Conservation (phyloP, 768 basidiomycete species). For the Tricholoma furcatifolium region DNA sequence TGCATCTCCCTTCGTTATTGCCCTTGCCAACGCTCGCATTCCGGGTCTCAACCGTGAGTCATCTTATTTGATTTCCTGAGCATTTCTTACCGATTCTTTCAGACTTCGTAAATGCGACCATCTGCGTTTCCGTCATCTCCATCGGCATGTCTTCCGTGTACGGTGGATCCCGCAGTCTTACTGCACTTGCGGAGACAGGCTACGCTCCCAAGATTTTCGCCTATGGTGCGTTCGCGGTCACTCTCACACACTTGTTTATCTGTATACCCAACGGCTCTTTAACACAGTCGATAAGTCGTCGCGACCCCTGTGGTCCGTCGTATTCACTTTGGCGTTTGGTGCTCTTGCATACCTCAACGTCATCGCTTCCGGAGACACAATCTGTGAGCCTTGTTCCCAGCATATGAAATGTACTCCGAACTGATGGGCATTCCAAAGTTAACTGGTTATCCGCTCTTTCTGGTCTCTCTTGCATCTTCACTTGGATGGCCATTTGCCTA, state of each 20-base stretch:
- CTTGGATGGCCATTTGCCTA: constrained; percentile 43
- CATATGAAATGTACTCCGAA: neutral
- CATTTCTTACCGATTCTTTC: neutral
- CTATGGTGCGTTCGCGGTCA: constrained; percentile 25
- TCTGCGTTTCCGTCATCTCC: constrained; percentile 45
- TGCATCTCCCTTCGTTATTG: constrained; percentile 47
- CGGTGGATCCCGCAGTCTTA: constrained; percentile 43
- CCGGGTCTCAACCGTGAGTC: constrained; percentile 37
- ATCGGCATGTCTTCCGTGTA: constrained; percentile 47
- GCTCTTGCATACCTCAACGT: constrained; percentile 42
- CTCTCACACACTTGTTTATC: neutral
- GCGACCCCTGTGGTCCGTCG: constrained; percentile 41
- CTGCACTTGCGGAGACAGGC: constrained; percentile 46
- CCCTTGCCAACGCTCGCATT: constrained; percentile 37
- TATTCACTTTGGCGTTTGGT: constrained; percentile 34
- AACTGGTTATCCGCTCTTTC: constrained; percentile 45
- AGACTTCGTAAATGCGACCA: constrained; percentile 41
- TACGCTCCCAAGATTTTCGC: constrained; percentile 43
- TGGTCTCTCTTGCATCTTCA: constrained; percentile 46
- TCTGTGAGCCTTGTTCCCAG: constrained; percentile 31
- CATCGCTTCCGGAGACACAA: constrained; percentile 31
- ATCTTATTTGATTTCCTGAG: neutral
- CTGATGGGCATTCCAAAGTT: constrained; percentile 23
- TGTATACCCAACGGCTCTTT: neutral
- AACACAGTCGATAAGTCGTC: constrained; percentile 43